Conservation (phyloP, 208 protist species). For the Wallacemonas collosoma region DNA sequence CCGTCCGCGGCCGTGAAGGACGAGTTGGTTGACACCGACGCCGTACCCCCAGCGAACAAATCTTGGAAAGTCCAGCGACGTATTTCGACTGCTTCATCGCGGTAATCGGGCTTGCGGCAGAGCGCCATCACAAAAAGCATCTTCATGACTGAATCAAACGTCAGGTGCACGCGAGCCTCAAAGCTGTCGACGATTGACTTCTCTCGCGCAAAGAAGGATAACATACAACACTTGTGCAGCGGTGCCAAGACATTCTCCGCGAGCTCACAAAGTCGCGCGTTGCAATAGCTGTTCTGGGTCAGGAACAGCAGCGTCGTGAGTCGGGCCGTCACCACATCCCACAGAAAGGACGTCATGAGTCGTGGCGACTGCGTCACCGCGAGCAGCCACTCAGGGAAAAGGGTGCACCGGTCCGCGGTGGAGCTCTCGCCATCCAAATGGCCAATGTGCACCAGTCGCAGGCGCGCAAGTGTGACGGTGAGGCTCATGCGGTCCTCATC, state of each 20-base stretch:
- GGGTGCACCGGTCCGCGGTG: slow-evolving; percentile 52
- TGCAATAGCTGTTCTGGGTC: slow-evolving; percentile 53
- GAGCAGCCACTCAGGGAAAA: slow-evolving; percentile 68
- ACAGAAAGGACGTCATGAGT: slow-evolving; percentile 57
- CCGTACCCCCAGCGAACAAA: neutral
- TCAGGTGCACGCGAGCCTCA: slow-evolving; percentile 47
- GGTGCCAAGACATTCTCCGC: slow-evolving; percentile 46
- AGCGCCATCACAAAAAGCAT: slow-evolving; percentile 60
- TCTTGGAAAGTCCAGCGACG: slow-evolving; percentile 37
- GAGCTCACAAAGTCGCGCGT: slow-evolving; percentile 44
- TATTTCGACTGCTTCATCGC: slow-evolving; percentile 44
- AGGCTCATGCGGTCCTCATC: slow-evolving; percentile 66
- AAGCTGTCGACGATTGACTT: slow-evolving; percentile 43
- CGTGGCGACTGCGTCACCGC: slow-evolving; percentile 34
- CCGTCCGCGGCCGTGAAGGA: slow-evolving; percentile 4
- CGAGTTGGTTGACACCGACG: slow-evolving; percentile 2
- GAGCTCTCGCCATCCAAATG: slow-evolving; percentile 33
- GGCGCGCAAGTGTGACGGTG: slow-evolving; percentile 53
- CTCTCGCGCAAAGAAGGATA: slow-evolving; percentile 60
- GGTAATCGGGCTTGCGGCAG: slow-evolving; percentile 40
- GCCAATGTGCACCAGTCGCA: slow-evolving; percentile 54
- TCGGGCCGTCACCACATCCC: slow-evolving; percentile 49
- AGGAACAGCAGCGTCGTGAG: slow-evolving; percentile 49
- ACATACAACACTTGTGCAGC: slow-evolving; percentile 35
- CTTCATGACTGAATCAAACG: slow-evolving; percentile 37